These are phyloP conservation scores for Trichoderma parareesei DNA, from an alignment of 495 filamentous ascomycete genomes.

Conservation along the genomic window DNA sequence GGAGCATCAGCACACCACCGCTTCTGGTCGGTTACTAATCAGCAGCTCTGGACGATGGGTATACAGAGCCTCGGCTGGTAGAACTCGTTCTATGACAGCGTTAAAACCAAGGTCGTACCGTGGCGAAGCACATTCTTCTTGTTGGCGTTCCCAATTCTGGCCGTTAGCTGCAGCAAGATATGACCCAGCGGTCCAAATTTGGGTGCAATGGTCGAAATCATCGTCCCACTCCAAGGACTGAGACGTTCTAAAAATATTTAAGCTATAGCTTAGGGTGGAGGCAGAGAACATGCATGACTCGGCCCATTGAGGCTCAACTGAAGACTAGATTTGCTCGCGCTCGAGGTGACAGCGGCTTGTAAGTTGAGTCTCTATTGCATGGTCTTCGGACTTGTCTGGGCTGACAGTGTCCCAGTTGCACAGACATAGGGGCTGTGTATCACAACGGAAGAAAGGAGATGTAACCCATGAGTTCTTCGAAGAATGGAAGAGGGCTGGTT, in stretches of 20 bases:
- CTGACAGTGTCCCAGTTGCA: too few species aligned
- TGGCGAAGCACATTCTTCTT: not conserved
- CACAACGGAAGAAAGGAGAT: too few species aligned
- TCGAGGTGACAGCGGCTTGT: too few species aligned
- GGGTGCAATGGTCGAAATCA: not conserved
- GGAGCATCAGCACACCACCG: not conserved
- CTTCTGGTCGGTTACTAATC: not conserved
- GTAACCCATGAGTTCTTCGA: too few species aligned
- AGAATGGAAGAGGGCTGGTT: too few species aligned
- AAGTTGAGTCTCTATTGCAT: too few species aligned
- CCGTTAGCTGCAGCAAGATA: not conserved
- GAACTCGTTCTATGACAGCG: not conserved
- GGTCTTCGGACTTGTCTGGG: too few species aligned
- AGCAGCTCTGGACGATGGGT: too few species aligned
- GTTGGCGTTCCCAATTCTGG: not conserved
- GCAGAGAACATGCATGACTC: not conserved
- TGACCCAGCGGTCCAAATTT: not conserved
- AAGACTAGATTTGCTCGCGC: not conserved
- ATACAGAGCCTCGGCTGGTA: not conserved
- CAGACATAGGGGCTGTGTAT: too few species aligned
- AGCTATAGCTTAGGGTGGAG: not conserved
- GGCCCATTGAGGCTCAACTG: slow-evolving; percentile 1
- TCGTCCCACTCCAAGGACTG: not conserved
- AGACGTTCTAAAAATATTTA: not conserved
- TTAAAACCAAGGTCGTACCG: not conserved